These are phyloP conservation scores for Pseudonectria buxi DNA, from an alignment of 2,329 filamentous ascomycete species.

Conservation along the genomic window DNA sequence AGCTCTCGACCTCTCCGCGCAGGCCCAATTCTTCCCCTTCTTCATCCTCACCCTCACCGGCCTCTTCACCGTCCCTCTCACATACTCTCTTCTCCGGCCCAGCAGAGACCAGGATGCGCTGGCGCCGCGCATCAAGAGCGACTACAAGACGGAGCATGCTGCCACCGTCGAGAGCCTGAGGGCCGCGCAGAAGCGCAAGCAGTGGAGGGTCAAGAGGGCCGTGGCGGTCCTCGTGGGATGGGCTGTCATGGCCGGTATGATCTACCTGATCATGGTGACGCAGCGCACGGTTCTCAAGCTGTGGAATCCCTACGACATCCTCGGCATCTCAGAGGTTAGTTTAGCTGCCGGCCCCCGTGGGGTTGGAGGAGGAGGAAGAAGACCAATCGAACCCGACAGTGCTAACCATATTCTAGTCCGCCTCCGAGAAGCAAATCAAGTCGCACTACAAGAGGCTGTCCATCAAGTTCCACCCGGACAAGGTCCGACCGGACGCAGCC, in stretches of 20 bases:
- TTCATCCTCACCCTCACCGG: constrained; percentile 89
- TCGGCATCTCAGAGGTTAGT: constrained; percentile 73
- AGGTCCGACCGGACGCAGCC: constrained; percentile 70
- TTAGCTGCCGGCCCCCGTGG: background rate
- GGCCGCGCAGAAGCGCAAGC: constrained; percentile 80
- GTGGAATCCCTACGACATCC: constrained; percentile 95
- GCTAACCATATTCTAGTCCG: constrained; percentile 46
- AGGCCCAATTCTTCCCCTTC: constrained; percentile 98
- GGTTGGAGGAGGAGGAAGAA: too few species aligned
- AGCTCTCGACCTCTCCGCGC: constrained; percentile 1
- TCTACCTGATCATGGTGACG: constrained; percentile 81
- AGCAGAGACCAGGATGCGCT: constrained; percentile 71
- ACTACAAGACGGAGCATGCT: constrained; percentile 75
- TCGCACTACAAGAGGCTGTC: constrained; percentile 83
- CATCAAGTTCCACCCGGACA: constrained; percentile 86
- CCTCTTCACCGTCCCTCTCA: constrained; percentile 83
- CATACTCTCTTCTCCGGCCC: constrained; percentile 78
- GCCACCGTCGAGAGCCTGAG: constrained; percentile 78
- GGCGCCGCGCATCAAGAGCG: constrained; percentile 73
- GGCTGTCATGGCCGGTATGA: constrained; percentile 79
- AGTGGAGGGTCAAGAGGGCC: constrained; percentile 80
- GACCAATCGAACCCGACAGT: too few species aligned
- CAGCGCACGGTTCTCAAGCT: constrained; percentile 65
- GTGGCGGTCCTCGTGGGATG: constrained; percentile 72
- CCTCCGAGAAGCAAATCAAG: constrained; percentile 86